Evolutionary conservation across 176 grass and related monocot genomes (phyloP), one percentile per base, ranked within the genome.

Genomic region (Elymus sibiricus): DNA sequence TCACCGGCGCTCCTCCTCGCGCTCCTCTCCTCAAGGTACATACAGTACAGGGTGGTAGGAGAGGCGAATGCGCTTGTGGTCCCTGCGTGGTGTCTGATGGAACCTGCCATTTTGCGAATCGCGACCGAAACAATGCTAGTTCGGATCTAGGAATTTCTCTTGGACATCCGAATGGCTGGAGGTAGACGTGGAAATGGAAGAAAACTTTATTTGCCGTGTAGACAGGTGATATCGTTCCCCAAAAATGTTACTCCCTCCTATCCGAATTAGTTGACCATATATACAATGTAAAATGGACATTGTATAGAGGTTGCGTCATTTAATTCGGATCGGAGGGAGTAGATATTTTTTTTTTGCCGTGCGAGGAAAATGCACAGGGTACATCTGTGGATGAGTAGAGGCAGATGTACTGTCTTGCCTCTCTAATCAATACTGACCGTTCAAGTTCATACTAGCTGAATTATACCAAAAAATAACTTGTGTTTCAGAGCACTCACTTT

Each of bases 1-100:
- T 90, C 93, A 2, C 90, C 95, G 53, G 86, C 89, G 81, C 88
- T 94, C 56, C 86, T 98, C 90, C 85, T 98, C 71, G 86, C 91
- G 22, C 84, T 98, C 39, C 91, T 98, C 81, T 98, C 95, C 61
- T 67, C 80, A 31, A 92, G 95, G 93, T 98, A 46, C 21, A 15
- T 17, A 14, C 32, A 4, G 21, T 37, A 9, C 51, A 27, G 29
- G 2, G 16, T 42, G 59, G 34, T 46, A 28, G 56, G 47, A 38
- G 35, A 59, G 42, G 26, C 25, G 25, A 89, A 89, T 85, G 87
- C 58, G 27, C 73, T 25, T 49, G 63, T 61, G 62, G 65, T 69
- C 15, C 26, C 44, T 26, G 37, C 68, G 56, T 64, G 32, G 24
- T 63, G 26, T 25, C 73, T 58, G 29, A 53, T 82, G 72, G 78